phyloP scores from a whole-genome alignment of 441 rosid genomes.

The Pelargonium fulgidum region DNA sequence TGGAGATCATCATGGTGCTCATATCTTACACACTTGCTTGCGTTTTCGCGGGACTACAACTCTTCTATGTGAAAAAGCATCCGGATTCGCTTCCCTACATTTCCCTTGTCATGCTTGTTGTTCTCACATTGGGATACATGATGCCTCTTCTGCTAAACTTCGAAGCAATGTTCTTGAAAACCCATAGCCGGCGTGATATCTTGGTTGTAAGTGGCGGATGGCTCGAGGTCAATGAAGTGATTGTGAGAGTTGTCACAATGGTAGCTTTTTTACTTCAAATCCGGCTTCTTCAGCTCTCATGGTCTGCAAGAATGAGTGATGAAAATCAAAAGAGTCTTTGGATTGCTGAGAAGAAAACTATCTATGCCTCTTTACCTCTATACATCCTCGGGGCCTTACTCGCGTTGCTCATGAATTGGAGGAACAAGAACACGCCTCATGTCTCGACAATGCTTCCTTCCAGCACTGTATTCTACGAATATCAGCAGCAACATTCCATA shows the following conservation, averaged over 20 bases:
- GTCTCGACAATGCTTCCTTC: no score
- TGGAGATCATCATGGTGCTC: conserved; percentile 25
- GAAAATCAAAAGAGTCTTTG: conserved; percentile 15
- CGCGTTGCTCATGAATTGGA: background rate
- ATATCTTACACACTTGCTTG: conserved; percentile 26
- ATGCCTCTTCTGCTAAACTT: conserved; percentile 27
- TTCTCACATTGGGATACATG: conserved; percentile 29
- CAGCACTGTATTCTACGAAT: no score
- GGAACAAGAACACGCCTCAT: background rate
- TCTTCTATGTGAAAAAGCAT: conserved; percentile 22
- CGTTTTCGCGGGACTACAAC: conserved; percentile 25
- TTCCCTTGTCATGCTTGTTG: conserved; percentile 29
- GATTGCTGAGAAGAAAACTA: conserved; percentile 25
- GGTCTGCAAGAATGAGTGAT: conserved; percentile 22
- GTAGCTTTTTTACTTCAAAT: conserved; percentile 30
- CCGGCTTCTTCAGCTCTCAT: conserved; percentile 27
- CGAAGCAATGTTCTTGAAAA: conserved; percentile 21
- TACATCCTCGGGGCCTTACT: conserved; percentile 23
- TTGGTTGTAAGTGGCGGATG: conserved; percentile 8
- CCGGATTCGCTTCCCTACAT: conserved; percentile 26
- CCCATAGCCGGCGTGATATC: background rate
- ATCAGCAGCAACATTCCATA: background rate
- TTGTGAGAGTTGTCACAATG: conserved; percentile 21
- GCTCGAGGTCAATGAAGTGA: conserved; percentile 22
- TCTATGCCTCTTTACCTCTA: conserved; percentile 19